A percentile compares a stretch with the other conserved stretches of the same genome.
These are phyloP conservation scores for Rhynchosporium secalis DNA, from an alignment of 2,329 filamentous ascomycete species.

Conservation along the genomic window DNA sequence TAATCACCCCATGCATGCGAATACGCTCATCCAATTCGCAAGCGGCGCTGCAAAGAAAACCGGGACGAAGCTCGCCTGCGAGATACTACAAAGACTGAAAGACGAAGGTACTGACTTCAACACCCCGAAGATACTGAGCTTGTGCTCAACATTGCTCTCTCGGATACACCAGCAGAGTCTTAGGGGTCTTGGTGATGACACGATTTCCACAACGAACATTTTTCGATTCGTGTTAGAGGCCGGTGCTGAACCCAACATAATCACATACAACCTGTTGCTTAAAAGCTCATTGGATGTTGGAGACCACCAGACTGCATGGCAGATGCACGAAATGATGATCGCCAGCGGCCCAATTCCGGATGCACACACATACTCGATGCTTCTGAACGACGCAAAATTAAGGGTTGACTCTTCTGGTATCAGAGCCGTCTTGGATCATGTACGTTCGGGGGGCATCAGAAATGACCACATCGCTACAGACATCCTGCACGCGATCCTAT, in stretches of 20 bases:
- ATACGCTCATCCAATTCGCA: slow-evolving; percentile 36
- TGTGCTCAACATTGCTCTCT: slow-evolving; percentile 60
- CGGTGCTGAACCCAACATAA: slow-evolving; percentile 63
- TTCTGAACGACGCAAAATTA: slow-evolving; percentile 71
- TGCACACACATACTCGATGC: slow-evolving; percentile 63
- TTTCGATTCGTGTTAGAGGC: slow-evolving; percentile 57
- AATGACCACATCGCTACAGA: slow-evolving; percentile 52
- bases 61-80: slow-evolving; percentile 43
- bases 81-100: slow-evolving; percentile 45
- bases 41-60: slow-evolving; percentile 43
- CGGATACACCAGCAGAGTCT: slow-evolving; percentile 41
- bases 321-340: slow-evolving; percentile 63
- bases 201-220: slow-evolving; percentile 43
- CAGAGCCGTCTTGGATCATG: slow-evolving; percentile 54
- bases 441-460: slow-evolving; percentile 50
- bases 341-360: slow-evolving; percentile 63
- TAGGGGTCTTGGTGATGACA: slow-evolving; percentile 44
- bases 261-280: slow-evolving; percentile 67
- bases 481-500: slow-evolving; percentile 53
- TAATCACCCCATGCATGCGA: slow-evolving; percentile 27
- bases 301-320: slow-evolving; percentile 62
- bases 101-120: slow-evolving; percentile 48
- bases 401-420: slow-evolving; percentile 46
- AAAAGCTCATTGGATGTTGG: slow-evolving; percentile 68
- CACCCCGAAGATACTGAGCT: slow-evolving; percentile 49